Conservation (phyloP, 2,329 filamentous ascomycete species). For the Boeremia lycopersici region DNA sequence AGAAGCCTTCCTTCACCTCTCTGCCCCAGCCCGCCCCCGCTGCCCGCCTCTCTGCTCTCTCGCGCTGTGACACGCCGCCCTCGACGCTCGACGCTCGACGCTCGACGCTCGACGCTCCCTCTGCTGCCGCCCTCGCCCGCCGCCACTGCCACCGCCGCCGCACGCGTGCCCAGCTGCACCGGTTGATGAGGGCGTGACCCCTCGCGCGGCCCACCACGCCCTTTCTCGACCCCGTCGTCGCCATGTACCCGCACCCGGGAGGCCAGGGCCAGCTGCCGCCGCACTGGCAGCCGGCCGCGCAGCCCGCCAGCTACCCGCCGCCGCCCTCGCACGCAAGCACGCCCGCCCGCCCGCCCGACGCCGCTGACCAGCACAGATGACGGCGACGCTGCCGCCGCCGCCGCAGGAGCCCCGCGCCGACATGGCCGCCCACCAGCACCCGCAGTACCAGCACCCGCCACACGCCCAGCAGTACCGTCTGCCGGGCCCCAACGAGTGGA, state of each 20-base stretch:
- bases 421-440: slow-evolving; percentile 54
- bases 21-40: neutral
- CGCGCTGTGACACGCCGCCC: neutral
- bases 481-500: slow-evolving; percentile 56
- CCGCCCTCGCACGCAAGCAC: slow-evolving; percentile 43
- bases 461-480: slow-evolving; percentile 54
- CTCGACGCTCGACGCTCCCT: too few species aligned
- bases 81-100: too few species aligned
- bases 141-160: neutral
- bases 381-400: slow-evolving; percentile 39
- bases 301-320: slow-evolving; percentile 46
- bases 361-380: slow-evolving; percentile 35
- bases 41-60: too few species aligned
- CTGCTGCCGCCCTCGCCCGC: too few species aligned
- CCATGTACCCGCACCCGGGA: slow-evolving; percentile 46
- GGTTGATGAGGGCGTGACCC: slow-evolving; percentile 38
- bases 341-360: slow-evolving; percentile 27
- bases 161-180: slow-evolving; percentile 21
- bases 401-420: slow-evolving; percentile 49
- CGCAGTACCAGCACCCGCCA: slow-evolving; percentile 50
- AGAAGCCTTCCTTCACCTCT: slow-evolving; percentile 30
- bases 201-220: neutral
- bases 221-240: neutral
- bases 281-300: slow-evolving; percentile 47
- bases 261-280: slow-evolving; percentile 48